Evolutionary conservation across 257 asterid species (phyloP), one percentile per base, ranked within the genome.

Genomic region (Avicennia marina): DNA sequence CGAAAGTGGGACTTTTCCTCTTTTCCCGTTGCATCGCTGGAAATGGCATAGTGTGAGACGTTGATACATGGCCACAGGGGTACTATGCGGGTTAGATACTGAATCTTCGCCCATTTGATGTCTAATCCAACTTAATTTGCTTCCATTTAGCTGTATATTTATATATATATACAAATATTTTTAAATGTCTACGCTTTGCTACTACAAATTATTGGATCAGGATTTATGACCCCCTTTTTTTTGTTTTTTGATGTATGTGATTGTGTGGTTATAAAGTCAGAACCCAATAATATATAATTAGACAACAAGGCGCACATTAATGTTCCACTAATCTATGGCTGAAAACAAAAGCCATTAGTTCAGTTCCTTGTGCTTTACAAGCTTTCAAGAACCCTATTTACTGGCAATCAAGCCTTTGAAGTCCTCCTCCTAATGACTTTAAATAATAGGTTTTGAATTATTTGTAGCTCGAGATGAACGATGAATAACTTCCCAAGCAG

Each of bases 1-100:
- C 17, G 64, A 60, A 1, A 25, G 24, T 0, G 40, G 22, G 38
- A 50, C 2, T 50, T 26, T 26, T 1, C 15, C 7, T 26, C 27
- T 42, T 12, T 22, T 6, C 12, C 7, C 13, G 12, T 45, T 11
- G 44, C 11, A 47, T 47, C 17, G 63, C 50, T 66, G 65, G 65
- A 58, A 58, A 50, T 49, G 61, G 66, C 58, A 57, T 50, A n/a
- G 60, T 27, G 1, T 4, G 41, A 17, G 71, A 33, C 27, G 54
- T 54, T 58, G 61, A 40, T 42, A 15, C 20, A 29, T 36, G 27
- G n/a, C n/a, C n/a, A n/a, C n/a, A n/a, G n/a, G n/a, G n/a, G n/a
- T n/a, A n/a, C n/a, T n/a, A n/a, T n/a, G n/a, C n/a, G n/a, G n/a
- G n/a, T n/a, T n/a, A n/a, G n/a, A n/a, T n/a, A n/a, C n/a, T n/a